Conservation (phyloP, 192 early-diverging fungal genomes). For the Coemansia aciculifera region DNA sequence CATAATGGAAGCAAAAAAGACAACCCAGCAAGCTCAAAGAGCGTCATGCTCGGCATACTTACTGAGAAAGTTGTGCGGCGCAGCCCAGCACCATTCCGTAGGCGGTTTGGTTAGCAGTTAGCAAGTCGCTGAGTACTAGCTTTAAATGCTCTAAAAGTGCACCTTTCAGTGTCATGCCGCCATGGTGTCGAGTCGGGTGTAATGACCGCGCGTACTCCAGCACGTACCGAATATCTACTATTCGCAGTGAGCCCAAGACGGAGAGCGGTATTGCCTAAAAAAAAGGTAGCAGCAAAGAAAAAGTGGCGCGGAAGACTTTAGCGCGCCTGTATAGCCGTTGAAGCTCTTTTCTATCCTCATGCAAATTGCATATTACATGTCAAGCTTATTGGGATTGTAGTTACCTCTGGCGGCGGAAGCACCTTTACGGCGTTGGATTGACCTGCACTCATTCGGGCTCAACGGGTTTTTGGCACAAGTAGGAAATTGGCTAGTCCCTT, state of each 20-base stretch:
- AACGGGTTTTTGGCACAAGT: neutral
- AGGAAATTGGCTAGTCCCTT: neutral
- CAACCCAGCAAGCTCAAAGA: neutral
- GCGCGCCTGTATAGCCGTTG: neutral
- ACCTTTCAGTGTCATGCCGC: neutral
- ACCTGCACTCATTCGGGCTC: neutral
- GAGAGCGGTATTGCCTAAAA: neutral
- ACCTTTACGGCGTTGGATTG: neutral
- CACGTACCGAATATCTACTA: slow-evolving; percentile 26
- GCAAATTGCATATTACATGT: neutral
- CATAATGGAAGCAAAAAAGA: neutral
- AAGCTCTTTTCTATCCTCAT: neutral
- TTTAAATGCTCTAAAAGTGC: slow-evolving; percentile 3
- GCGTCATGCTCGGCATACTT: neutral
- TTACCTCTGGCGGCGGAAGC: slow-evolving; percentile 7
- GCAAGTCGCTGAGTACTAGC: neutral
- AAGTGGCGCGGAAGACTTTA: neutral
- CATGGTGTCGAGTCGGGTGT: neutral
- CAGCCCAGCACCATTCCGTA: slow-evolving; percentile 6
- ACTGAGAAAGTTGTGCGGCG: neutral
- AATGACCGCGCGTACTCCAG: slow-evolving; percentile 13
- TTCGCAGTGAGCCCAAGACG: slow-evolving; percentile 18
- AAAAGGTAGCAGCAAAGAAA: neutral
- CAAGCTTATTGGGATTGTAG: neutral
- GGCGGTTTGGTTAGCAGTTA: neutral